Base-by-base conservation (phyloP, 1,284 basidiomycete species). In the Puccinia hordei region DNA sequence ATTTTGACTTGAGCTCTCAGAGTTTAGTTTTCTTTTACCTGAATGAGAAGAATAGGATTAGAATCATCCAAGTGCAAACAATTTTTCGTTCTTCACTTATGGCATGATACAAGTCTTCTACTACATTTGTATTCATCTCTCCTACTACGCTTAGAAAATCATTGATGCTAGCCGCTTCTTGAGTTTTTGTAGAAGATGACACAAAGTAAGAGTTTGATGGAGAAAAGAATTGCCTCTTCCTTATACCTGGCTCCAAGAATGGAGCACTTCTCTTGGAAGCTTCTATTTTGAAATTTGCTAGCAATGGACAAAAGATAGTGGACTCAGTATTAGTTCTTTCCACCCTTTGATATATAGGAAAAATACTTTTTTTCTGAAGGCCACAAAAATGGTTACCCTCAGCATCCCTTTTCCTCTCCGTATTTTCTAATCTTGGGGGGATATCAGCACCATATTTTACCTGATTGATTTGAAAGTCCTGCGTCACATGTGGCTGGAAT, bases 11-110 rank as follows among this genome's bases (percentile, higher is more conserved):
- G 41, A 24, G 41, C 44, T 68, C 44, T 46, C 66, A 68, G 44
- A n/a, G 12, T 49, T 46, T 68, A n/a, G 38, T 68, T 68, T 68
- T 68, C 66, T 46, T 68, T 68, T 41, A 46, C 41, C 66, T 68
- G 17, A 19, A 68, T 13, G 44, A 33, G n/a, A 24, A 68, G 13
- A 27, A 27, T 38, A 33, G 59, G 17, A 49, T 49, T 49, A 8
- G 8, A n/a, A n/a, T n/a, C 13, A 35, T 15, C 2, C 38, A 13
- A 63, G 59, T 38, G 17, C 17, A 17, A n/a, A 63, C 2, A 12
- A 22, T 9, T 63, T 63, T 63, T 6, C 2, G 22, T 63, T 22
- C 66, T 68, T 63, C 17, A 68, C 44, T 68, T 15, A 68, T 41
- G 8, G 66, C 19, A 46, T 49, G 41, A 68, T 68, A 27, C 46